phyloP scores from a whole-genome alignment of 2,329 filamentous ascomycete genomes.

The Nigrospora sphaerica region DNA sequence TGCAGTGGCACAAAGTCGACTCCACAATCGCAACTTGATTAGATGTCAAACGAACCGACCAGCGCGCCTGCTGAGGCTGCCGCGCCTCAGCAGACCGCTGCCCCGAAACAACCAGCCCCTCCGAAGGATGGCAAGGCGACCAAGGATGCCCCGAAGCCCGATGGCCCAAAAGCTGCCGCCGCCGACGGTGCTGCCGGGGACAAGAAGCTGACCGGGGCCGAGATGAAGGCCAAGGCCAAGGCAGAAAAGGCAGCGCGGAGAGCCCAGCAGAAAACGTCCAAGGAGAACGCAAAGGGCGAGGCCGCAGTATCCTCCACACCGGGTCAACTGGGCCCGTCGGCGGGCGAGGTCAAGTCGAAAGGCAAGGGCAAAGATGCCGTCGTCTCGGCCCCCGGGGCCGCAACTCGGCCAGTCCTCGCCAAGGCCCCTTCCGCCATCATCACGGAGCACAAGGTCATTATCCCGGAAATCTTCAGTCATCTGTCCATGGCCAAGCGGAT shows the following conservation, averaged over 20 bases:
- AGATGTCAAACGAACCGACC: slow-evolving; percentile 1
- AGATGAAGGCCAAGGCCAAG: slow-evolving; percentile 83
- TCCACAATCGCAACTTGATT: no score
- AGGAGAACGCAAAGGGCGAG: slow-evolving; percentile 33
- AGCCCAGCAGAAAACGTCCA: slow-evolving; percentile 59
- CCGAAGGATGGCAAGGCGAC: not conserved
- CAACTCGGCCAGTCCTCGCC: slow-evolving; percentile 18
- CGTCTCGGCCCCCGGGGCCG: slow-evolving; percentile 15
- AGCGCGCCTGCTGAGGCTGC: not conserved
- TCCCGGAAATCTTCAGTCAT: slow-evolving; percentile 73
- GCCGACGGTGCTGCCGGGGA: slow-evolving; percentile 18
- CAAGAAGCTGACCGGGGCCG: slow-evolving; percentile 61
- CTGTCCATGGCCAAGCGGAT: slow-evolving; percentile 60
- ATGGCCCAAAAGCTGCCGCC: slow-evolving; percentile 1
- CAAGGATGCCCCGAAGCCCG: slow-evolving; percentile 7
- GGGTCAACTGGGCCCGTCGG: slow-evolving; percentile 28
- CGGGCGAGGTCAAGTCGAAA: slow-evolving; percentile 40
- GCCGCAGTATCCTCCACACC: slow-evolving; percentile 21
- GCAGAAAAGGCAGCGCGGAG: slow-evolving; percentile 85
- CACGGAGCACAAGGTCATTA: slow-evolving; percentile 55
- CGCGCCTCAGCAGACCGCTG: not conserved
- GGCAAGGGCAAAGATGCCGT: slow-evolving; percentile 36
- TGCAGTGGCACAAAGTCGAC: no score
- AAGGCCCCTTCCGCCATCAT: slow-evolving; percentile 27
- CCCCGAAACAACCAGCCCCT: not conserved